Conservation (phyloP, 371 early-diverging fungal genomes). For the Saksenaea oblongispora region DNA sequence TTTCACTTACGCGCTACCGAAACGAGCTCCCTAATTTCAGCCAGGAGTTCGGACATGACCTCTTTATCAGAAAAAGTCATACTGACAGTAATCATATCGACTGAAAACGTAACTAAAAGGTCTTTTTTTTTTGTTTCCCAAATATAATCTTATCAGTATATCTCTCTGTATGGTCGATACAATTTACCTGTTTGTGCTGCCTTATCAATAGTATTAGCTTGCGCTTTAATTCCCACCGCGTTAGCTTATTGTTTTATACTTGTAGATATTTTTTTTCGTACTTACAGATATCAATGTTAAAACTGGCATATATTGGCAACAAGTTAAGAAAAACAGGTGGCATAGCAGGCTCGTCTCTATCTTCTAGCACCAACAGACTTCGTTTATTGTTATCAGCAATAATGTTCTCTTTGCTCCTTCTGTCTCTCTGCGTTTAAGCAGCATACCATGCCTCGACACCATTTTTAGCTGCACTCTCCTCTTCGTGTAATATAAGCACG, state of each 20-base stretch:
- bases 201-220: conserved; percentile 1
- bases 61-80: conserved; percentile 32
- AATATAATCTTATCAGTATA: background rate
- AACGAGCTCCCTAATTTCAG: conserved; percentile 13
- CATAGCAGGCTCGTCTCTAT: conserved; percentile 25
- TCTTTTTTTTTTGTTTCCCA: conserved; percentile 9
- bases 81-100: conserved; percentile 14
- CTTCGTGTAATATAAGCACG: conserved; percentile 6
- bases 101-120: conserved; percentile 28
- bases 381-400: background rate
- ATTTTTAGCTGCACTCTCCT: conserved; percentile 15
- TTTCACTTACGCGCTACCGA: conserved; percentile 18
- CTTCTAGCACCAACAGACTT: conserved; percentile 31
- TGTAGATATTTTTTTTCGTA: background rate
- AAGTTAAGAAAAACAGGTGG: conserved; percentile 25
- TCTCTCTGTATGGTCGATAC: background rate
- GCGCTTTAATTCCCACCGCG: background rate
- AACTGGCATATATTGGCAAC: conserved; percentile 28
- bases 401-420: background rate
- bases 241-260: background rate
- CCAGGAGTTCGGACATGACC: conserved; percentile 26
- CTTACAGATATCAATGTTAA: conserved; percentile 27
- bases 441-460: conserved; percentile 32
- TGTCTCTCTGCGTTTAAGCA: background rate
- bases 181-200: background rate